A percentile compares a stretch with the other conserved stretches of the same genome.
Conservation (phyloP, 176 grass and related monocot genomes). For the Zea luxurians region DNA sequence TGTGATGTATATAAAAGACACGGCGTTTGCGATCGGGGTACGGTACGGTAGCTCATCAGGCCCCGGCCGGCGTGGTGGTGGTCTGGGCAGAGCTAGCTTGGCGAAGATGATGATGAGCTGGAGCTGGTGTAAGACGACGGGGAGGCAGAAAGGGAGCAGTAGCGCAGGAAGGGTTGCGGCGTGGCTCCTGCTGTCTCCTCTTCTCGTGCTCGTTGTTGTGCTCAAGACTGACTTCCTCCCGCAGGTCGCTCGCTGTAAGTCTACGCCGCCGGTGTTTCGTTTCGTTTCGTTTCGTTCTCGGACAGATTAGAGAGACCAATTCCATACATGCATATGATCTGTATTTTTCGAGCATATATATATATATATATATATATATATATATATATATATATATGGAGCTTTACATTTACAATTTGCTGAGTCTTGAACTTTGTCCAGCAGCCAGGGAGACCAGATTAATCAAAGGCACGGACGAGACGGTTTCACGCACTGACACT, state of each 20-base stretch:
- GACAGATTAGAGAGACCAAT: not conserved
- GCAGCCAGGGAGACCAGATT: not conserved
- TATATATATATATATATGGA: not conserved
- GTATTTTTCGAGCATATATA: too few species aligned
- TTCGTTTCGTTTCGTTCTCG: not conserved
- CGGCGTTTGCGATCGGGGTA: too few species aligned
- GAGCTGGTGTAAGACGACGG: constrained; percentile 19
- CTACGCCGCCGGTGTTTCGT: too few species aligned
- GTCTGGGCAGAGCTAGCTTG: too few species aligned
- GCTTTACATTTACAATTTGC: not conserved
- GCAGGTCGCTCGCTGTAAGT: constrained; percentile 35
- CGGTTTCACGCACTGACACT: not conserved
- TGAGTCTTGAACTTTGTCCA: not conserved
- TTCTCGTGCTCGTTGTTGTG: constrained; percentile 3
- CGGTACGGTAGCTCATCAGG: too few species aligned
- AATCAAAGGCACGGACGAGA: not conserved
- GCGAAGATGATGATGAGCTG: not conserved
- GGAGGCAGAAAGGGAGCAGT: not conserved
- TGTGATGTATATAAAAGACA: too few species aligned
- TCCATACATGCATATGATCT: not conserved
- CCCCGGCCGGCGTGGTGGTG: too few species aligned
- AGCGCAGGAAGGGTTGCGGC: not conserved
- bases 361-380: too few species aligned
- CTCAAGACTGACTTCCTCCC: constrained; percentile 38
- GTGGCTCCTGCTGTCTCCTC: constrained; percentile 32